Base-by-base conservation (phyloP, 495 filamentous ascomycete genomes). In the Penicillium coffeae region DNA sequence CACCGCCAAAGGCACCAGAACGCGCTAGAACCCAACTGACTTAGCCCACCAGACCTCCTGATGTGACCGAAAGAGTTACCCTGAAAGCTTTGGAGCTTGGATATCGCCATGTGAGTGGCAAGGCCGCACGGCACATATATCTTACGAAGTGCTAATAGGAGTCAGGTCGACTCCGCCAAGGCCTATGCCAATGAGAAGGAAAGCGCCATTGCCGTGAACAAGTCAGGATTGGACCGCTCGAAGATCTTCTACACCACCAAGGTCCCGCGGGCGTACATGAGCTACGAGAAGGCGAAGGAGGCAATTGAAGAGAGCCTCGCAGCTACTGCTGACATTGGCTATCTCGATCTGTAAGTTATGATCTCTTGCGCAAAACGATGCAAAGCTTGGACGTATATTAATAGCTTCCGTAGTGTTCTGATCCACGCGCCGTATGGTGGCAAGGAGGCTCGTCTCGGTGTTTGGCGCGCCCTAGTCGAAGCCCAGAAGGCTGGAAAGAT, bases 81-180 rank as follows among this genome's bases (percentile, higher is more conserved):
- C 47, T 73, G 8, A 79, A 89, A 54, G 82, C 89, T 3, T 65
- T 93, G 41, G 72, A 83, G 55, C 60, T 67, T 3, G 88, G 88
- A 32, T 93, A 91, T 54, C 82, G 84, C 36, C 88, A 89, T 67
- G 82, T 85, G 64, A 49, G 75, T 35, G 8, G 27, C 16, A 35
- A 10, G 12, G 20, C 34, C 5, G 32, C 21, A 1, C 0, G 5
- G 22, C 2, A 1, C 7, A 9, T 10, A 3, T 9, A 34, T 6
- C 0, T 37, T 33, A 7, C 5, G 35, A 39, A 4, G 52, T 13
- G 47, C 35, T 18, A 21, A 36, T 14, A 7, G 6, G 8, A 5
- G 21, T 3, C 18, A 84, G 75, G 68, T 79, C 52, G 79, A 83
- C 54, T 72, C 76, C 3, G 79, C 79, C 15, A 72, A 75, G 14